Evolutionary conservation across 2,329 filamentous ascomycete genomes (phyloP), one percentile per base, ranked within the genome.

Genomic region (Aspergillus pseudoterreus): DNA sequence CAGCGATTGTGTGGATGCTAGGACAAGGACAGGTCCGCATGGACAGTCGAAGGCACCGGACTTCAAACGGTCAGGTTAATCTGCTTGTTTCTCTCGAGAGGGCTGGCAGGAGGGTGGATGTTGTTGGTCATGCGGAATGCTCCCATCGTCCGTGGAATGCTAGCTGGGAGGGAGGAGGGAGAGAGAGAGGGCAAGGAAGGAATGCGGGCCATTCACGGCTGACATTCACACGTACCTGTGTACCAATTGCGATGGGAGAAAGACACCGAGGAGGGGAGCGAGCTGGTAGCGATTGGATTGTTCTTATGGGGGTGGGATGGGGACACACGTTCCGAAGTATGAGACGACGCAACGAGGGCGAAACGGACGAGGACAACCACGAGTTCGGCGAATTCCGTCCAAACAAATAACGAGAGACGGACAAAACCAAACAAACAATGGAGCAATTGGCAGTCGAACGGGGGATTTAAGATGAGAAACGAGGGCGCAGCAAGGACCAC

Each of bases 171-270:
- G 58, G 57, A 54, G 52, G 47, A 38, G 35, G 35, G 35, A 27
- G 47, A 4, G 27, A 30, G 12, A 24, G 47, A 44, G 52, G 52
- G 56, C 56, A 60, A 56, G 55, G 47, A 57, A 58, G 55, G 64
- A 68, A 67, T 68, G 64, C 62, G 60, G 58, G 64, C 60, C 54
- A 55, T 47, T 52, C 56, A 56, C 53, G 54, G 47, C 53, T 47
- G 61, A 50, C 55, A 55, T 43, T 33, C 54, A 55, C 45, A 59
- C 57, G 52, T 57, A 61, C 57, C 55, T 54, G 32, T n/a, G 17
- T 17, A 52, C 41, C 32, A 42, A 42, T 22, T n/a, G 15, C 22
- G 14, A 21, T 19, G 15, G 6, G 10, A 15, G 39, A 44, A 32
- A 39, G 51, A 50, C 43, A 45, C 19, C 48, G 48, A 50, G 47